Evolutionary conservation across 306 rosid species (phyloP), one percentile per base, ranked within the genome.

Genomic region (Phaseolus lunatus): DNA sequence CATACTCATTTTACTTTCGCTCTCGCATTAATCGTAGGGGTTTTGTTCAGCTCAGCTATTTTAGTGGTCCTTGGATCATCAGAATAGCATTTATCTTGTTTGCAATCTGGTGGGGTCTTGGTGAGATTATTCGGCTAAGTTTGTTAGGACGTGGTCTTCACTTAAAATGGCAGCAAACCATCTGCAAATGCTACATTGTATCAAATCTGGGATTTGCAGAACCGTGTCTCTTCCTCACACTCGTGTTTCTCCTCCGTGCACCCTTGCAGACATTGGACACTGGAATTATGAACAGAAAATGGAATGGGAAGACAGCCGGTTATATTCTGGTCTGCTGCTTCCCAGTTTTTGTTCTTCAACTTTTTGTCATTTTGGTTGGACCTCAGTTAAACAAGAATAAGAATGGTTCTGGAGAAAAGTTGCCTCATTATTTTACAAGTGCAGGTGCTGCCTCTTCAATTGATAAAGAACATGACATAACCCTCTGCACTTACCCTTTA

Each of bases 201-300:
- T 94, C 98, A 39, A 94, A 88, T 82, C 84, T 94, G 78, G 98
- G 98, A 82, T 94, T 94, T 86, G 97, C 98, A 71, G 98, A 94
- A 82, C 98, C 98, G 44, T 94, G 98, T 86, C 90, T 94, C 78
- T 94, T 94, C 84, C 94, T 94, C 84, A 94, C 97, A 1, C 87
- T 94, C 1, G 90, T 92, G 81, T 92, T 92, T 85, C 94, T 94
- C 48, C 94, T 94, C 70, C 96, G 97, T 16, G 98, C 97, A 2
- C 90, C 98, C 27, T 83, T 94, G 47, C 97, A 92, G 82, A 84
- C 44, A 61, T 75, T 85, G 90, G 96, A 91, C 61, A 84, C 89
- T 0, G 98, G 97, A 53, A 92, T 89, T 84, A 87, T 94, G 76
- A 87, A 89, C 84, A 83, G 72, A 73, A 84, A 84, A 68, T 89